Evolutionary conservation across 805 yeast species (phyloP).

Genomic region (Wickerhamiella brachini): DNA sequence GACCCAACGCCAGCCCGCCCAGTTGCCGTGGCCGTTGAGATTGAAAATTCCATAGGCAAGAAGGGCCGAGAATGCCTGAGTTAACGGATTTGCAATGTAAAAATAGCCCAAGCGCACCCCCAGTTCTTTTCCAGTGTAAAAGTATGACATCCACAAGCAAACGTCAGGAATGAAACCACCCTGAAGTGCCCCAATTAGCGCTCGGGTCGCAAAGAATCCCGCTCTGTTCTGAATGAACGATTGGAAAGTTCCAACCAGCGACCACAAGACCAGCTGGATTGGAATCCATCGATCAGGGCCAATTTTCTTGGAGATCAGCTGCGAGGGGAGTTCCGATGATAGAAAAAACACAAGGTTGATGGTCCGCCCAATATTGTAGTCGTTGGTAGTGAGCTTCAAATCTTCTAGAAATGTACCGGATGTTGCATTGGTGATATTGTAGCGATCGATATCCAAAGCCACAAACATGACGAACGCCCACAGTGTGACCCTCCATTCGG

Average conservation of each 20-base stretch:
- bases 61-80: conserved; percentile 34
- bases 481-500: conserved; percentile 41
- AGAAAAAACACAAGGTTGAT: conserved; percentile 42
- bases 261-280: conserved; percentile 43
- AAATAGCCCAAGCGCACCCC: conserved; percentile 45
- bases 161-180: conserved; percentile 62
- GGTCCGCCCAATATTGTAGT: conserved; percentile 48
- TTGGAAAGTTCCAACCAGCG: conserved; percentile 41
- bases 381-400: conserved; percentile 37
- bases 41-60: conserved; percentile 42
- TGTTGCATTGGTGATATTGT: conserved; percentile 43
- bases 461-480: conserved; percentile 49
- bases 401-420: conserved; percentile 44
- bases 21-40: conserved; percentile 33
- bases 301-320: conserved; percentile 44
- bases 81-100: conserved; percentile 41
- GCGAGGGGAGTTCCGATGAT: conserved; percentile 53
- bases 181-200: conserved; percentile 41
- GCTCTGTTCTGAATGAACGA: conserved; percentile 30
- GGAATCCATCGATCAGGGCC: conserved; percentile 61
- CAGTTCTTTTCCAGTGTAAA: conserved; percentile 46
- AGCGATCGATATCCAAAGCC: conserved; percentile 45
- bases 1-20: conserved; percentile 52
- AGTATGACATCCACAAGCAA: conserved; percentile 51
- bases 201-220: conserved; percentile 36